These are phyloP conservation scores for Helenozyma baotianmanensis DNA, from an alignment of 805 yeast species.

Conservation along the genomic window DNA sequence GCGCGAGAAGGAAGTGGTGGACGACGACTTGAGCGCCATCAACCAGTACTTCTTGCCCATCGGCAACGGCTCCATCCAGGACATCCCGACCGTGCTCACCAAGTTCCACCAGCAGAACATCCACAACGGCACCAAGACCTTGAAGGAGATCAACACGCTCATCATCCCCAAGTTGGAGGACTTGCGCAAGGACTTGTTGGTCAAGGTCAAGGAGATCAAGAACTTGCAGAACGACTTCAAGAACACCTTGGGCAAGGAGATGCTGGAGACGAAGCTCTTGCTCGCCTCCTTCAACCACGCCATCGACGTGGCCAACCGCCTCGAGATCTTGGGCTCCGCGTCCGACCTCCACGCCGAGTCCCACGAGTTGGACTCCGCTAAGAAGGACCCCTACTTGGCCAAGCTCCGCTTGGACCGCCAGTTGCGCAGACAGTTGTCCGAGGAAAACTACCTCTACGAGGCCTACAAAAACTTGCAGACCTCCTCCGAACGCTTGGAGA, in stretches of 20 bases:
- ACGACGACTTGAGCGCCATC: constrained; percentile 31
- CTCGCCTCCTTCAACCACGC: constrained; percentile 54
- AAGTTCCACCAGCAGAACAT: constrained; percentile 43
- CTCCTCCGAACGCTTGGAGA: constrained; percentile 81
- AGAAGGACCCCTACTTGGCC: constrained; percentile 77
- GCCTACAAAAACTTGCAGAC: constrained; percentile 83
- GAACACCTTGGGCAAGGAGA: constrained; percentile 64
- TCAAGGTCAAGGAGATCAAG: constrained; percentile 84
- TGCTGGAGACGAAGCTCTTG: constrained; percentile 30
- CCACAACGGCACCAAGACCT: constrained; percentile 35
- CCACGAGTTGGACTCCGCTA: constrained; percentile 26
- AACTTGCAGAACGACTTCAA: constrained; percentile 80
- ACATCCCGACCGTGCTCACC: constrained; percentile 66
- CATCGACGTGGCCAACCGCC: constrained; percentile 55
- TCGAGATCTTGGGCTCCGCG: constrained; percentile 22
- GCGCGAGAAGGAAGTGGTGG: constrained; percentile 15
- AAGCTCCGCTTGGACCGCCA: constrained; percentile 70
- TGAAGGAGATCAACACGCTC: constrained; percentile 45
- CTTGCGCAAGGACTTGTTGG: constrained; percentile 64
- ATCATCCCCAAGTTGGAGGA: constrained; percentile 54
- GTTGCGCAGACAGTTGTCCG: constrained; percentile 70
- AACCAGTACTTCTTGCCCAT: constrained; percentile 63
- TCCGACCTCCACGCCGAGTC: constrained; percentile 10
- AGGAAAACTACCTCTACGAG: constrained; percentile 83
- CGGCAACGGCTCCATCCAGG: constrained; percentile 80